These are phyloP conservation scores for Gossypium lobatum DNA, from an alignment of 441 rosid species.

Conservation along the genomic window DNA sequence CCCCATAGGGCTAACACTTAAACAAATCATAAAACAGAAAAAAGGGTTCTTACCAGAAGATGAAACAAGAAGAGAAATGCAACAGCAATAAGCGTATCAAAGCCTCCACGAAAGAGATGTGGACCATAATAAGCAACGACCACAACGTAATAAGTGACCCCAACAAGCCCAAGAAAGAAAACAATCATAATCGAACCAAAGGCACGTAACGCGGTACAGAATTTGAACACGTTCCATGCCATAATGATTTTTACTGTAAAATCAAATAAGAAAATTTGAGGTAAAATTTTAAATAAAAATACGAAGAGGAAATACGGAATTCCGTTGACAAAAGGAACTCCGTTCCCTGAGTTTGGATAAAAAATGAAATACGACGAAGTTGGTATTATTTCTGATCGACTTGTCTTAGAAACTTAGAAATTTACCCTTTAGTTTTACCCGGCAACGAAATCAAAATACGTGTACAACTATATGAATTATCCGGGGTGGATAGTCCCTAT, in stretches of 20 bases:
- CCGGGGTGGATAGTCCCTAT: too few relatives aligned
- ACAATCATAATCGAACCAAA: slow-evolving; percentile 76
- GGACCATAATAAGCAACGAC: slow-evolving; percentile 61
- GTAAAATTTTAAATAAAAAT: neutral
- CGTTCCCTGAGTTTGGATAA: neutral
- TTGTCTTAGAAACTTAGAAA: neutral
- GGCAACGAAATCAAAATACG: too few relatives aligned
- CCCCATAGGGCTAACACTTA: neutral
- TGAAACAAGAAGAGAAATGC: slow-evolving; percentile 52
- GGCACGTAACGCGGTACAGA: slow-evolving; percentile 72
- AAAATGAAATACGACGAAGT: neutral
- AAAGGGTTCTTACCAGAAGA: slow-evolving; percentile 39
- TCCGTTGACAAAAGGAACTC: slow-evolving; percentile 11
- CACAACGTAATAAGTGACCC: slow-evolving; percentile 60
- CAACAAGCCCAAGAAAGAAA: slow-evolving; percentile 54
- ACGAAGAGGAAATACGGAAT: neutral
- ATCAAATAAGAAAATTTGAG: neutral
- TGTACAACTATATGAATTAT: too few relatives aligned
- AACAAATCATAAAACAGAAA: neutral
- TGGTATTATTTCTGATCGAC: neutral
- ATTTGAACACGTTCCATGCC: slow-evolving; percentile 82
- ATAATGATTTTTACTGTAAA: slow-evolving; percentile 18
- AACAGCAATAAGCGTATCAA: slow-evolving; percentile 42
- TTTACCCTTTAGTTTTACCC: neutral
- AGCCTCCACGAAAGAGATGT: slow-evolving; percentile 49